phyloP scores from a whole-genome alignment of 352 stramenopile species.

The Lagenidium giganteum region DNA sequence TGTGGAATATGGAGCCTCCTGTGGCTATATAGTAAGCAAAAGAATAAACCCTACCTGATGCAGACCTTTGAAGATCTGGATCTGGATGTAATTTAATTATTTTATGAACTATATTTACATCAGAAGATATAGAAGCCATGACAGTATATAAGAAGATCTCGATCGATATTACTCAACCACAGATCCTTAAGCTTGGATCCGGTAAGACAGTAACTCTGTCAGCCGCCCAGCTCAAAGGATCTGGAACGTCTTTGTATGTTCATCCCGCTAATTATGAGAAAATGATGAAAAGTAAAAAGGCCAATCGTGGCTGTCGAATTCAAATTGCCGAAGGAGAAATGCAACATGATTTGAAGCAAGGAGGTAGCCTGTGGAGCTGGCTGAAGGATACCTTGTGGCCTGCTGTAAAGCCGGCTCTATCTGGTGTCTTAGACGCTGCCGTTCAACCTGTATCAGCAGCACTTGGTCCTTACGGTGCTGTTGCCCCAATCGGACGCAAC shows the following conservation, averaged over 20 bases:
- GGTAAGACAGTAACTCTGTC: slow-evolving; percentile 1
- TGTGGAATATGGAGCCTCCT: slow-evolving; percentile 12
- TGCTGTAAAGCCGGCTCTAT: no score
- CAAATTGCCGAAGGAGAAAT: slow-evolving; percentile 13
- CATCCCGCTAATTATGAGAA: slow-evolving; percentile 15
- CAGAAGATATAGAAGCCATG: no score
- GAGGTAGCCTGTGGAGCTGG: no score
- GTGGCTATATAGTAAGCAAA: slow-evolving; percentile 13
- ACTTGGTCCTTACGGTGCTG: no score
- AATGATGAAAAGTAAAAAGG: slow-evolving; percentile 1
- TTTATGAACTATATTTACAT: slow-evolving; percentile 10
- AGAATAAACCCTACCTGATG: slow-evolving; percentile 6
- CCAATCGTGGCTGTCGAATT: slow-evolving; percentile 1
- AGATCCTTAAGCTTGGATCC: not conserved
- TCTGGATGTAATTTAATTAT: slow-evolving; percentile 13
- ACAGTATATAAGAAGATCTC: slow-evolving; percentile 9
- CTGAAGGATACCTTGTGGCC: no score
- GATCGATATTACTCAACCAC: not conserved
- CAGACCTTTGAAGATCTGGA: slow-evolving; percentile 14
- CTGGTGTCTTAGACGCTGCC: no score
- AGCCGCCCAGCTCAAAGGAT: slow-evolving; percentile 1
- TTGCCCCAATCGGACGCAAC: no score
- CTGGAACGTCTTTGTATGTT: slow-evolving; percentile 8
- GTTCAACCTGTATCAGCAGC: no score
- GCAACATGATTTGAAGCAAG: no score